These are phyloP conservation scores for Trametes villosa DNA, from an alignment of 768 basidiomycete species.

Conservation along the genomic window DNA sequence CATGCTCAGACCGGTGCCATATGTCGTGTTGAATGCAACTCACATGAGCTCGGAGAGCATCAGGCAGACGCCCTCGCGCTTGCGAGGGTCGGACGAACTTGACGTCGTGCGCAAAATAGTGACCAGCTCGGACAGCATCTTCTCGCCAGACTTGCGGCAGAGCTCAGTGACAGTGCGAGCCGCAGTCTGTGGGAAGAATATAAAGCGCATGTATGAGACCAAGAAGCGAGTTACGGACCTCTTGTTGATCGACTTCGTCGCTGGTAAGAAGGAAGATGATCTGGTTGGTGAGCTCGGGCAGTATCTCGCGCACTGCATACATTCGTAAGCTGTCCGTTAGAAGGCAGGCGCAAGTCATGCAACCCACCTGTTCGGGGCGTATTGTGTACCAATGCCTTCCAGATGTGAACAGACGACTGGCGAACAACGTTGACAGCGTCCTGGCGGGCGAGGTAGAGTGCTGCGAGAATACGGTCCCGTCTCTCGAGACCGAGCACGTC, in stretches of 20 bases:
- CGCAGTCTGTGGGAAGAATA: conserved; percentile 63
- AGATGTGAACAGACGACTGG: conserved; percentile 91
- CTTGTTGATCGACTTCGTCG: conserved; percentile 84
- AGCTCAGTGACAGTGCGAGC: conserved; percentile 84
- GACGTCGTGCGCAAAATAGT: conserved; percentile 73
- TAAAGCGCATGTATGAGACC: neutral
- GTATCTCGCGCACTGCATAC: conserved; percentile 86
- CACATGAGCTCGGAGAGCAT: conserved; percentile 90
- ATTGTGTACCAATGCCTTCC: conserved; percentile 97
- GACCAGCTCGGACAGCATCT: conserved; percentile 83
- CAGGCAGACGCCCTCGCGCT: conserved; percentile 84
- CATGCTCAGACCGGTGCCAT: conserved; percentile 6
- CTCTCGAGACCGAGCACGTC: conserved; percentile 89
- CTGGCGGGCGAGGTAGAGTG: conserved; percentile 91
- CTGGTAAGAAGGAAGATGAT: conserved; percentile 79
- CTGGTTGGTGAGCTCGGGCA: conserved; percentile 81
- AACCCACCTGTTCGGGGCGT: conserved; percentile 85
- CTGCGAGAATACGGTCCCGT: conserved; percentile 88
- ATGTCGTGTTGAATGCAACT: conserved; percentile 30
- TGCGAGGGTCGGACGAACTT: conserved; percentile 62
- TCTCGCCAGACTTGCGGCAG: conserved; percentile 95
- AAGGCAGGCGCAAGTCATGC: neutral
- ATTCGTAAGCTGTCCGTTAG: conserved; percentile 13
- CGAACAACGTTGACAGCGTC: conserved; percentile 89
- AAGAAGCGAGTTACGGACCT: conserved; percentile 51